phyloP scores from a whole-genome alignment of 176 grass and related monocot genomes.

The Rhynchospora breviuscula region DNA sequence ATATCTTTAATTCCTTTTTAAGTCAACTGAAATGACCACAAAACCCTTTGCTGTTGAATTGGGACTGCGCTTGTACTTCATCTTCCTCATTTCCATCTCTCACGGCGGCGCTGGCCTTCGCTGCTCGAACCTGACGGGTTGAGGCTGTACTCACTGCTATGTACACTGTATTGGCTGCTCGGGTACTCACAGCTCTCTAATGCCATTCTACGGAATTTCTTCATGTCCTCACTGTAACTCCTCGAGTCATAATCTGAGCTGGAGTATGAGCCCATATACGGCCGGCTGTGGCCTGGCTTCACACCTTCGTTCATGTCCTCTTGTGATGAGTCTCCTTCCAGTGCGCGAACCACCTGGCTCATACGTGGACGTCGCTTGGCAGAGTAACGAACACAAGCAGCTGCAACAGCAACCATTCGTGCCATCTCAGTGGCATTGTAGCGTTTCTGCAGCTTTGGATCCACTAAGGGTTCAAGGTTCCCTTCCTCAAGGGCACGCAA shows the following conservation, averaged over 20 bases:
- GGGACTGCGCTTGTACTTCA: conserved; percentile 25
- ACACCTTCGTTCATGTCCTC: conserved; percentile 76
- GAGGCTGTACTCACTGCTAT: conserved; percentile 43
- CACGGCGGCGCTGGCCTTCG: conserved; percentile 42
- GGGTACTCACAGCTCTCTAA: conserved; percentile 30
- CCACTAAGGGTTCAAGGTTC: conserved; percentile 59
- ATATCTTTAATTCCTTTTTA: background rate
- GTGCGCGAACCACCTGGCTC: conserved; percentile 73
- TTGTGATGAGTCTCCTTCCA: conserved; percentile 73
- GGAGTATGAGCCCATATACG: conserved; percentile 46
- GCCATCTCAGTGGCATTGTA: conserved; percentile 58
- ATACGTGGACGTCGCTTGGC: conserved; percentile 54
- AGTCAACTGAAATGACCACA: conserved; percentile 11
- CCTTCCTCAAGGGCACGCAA: conserved; percentile 49
- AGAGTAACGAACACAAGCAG: conserved; percentile 75
- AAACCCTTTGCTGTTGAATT: background rate
- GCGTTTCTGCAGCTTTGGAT: conserved; percentile 47
- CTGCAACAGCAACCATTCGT: conserved; percentile 78
- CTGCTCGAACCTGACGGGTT: conserved; percentile 38
- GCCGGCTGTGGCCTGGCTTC: conserved; percentile 54
- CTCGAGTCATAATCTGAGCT: conserved; percentile 65
- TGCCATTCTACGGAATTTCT: conserved; percentile 83
- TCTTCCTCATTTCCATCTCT: conserved; percentile 43
- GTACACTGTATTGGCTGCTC: conserved; percentile 53
- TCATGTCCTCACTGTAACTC: conserved; percentile 78